phyloP scores from a whole-genome alignment of 306 rosid species.

The Vigna reflexopilosa region DNA sequence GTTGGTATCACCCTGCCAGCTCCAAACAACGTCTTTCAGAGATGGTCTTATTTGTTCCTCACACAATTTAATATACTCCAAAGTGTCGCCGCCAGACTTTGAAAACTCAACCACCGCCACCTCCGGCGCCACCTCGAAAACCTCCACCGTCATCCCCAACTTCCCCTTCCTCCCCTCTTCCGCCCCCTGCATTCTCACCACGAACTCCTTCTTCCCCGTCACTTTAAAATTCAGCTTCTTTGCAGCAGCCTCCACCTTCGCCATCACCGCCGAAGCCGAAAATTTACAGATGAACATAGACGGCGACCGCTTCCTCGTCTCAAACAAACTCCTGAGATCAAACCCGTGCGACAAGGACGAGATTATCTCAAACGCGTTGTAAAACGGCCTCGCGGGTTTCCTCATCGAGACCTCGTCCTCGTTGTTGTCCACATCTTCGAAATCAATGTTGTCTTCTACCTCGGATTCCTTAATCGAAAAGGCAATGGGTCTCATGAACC shows the following conservation, averaged over 20 bases:
- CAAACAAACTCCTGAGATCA: slow-evolving; percentile 75
- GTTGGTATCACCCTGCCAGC: slow-evolving; percentile 77
- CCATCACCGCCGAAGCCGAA: slow-evolving; percentile 61
- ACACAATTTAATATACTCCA: slow-evolving; percentile 72
- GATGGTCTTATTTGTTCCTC: slow-evolving; percentile 84
- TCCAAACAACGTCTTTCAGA: slow-evolving; percentile 84
- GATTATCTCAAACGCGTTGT: slow-evolving; percentile 82
- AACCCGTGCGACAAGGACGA: slow-evolving; percentile 79
- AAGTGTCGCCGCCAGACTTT: slow-evolving; percentile 69
- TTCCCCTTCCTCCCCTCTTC: slow-evolving; percentile 84
- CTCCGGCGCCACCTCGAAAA: slow-evolving; percentile 79
- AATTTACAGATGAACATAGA: slow-evolving; percentile 73
- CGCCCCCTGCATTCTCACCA: slow-evolving; percentile 61
- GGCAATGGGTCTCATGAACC: slow-evolving; percentile 57
- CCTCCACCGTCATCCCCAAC: slow-evolving; percentile 63
- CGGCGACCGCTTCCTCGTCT: slow-evolving; percentile 58
- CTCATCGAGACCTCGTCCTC: slow-evolving; percentile 15
- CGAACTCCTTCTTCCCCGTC: slow-evolving; percentile 59
- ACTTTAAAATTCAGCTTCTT: slow-evolving; percentile 58
- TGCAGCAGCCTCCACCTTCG: slow-evolving; percentile 58
- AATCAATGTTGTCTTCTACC: slow-evolving; percentile 9
- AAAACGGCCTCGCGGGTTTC: slow-evolving; percentile 66
- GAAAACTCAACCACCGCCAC: slow-evolving; percentile 73
- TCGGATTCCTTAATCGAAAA: slow-evolving; percentile 47
- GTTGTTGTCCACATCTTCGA: not conserved